Evolutionary conservation across 805 yeast genomes (phyloP).

Genomic region (Starmerella lactis-condensi): DNA sequence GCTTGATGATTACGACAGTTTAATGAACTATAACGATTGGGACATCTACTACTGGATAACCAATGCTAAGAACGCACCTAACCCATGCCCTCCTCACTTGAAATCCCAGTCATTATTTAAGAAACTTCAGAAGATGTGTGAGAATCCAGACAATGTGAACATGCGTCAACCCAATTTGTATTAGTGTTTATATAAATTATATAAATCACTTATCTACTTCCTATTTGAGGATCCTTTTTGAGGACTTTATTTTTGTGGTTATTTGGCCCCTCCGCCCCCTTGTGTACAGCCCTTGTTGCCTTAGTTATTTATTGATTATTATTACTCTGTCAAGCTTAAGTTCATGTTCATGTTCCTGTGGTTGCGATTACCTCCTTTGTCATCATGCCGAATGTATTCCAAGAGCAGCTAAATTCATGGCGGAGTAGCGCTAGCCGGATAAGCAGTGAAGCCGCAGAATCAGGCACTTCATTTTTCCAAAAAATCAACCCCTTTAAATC

Average conservation of each 20-base stretch:
- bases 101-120: constrained; percentile 43
- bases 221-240: too few relatives aligned
- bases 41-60: constrained; percentile 98
- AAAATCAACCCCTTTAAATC: constrained; percentile 19
- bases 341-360: too few relatives aligned
- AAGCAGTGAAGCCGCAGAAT: constrained; percentile 13
- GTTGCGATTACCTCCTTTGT: constrained; percentile 25
- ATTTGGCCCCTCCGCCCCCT: too few relatives aligned
- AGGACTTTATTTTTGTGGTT: too few relatives aligned
- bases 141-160: constrained; percentile 51
- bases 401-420: constrained; percentile 22
- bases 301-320: too few relatives aligned
- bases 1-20: constrained; percentile 61
- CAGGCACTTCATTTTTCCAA: constrained; percentile 16
- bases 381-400: constrained; percentile 18
- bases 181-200: not conserved
- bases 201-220: not conserved
- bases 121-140: constrained; percentile 52
- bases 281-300: too few relatives aligned
- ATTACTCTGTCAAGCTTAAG: too few relatives aligned
- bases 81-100: constrained; percentile 83
- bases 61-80: constrained; percentile 46
- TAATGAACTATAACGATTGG: constrained; percentile 95
- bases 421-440: constrained; percentile 15
- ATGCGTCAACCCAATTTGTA: constrained; percentile 71